phyloP scores from a whole-genome alignment of 2,329 filamentous ascomycete genomes.

The Pseudogymnoascus sp. region DNA sequence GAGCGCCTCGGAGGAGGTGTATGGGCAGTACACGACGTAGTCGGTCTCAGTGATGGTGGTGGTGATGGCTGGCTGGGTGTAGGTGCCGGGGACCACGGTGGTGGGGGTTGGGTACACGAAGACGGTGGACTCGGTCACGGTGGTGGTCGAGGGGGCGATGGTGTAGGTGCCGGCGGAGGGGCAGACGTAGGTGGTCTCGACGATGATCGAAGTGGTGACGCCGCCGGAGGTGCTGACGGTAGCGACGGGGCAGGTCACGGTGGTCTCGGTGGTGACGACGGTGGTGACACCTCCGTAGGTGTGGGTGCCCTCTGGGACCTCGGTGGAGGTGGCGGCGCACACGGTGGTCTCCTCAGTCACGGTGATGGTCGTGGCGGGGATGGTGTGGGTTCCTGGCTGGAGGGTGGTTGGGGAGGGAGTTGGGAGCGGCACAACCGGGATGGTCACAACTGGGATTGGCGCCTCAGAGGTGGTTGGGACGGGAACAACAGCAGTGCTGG shows the following conservation, averaged over 20 bases:
- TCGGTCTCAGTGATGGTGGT: slow-evolving; percentile 62
- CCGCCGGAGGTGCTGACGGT: slow-evolving; percentile 50
- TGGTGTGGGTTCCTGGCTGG: slow-evolving; percentile 65
- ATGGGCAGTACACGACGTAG: slow-evolving; percentile 64
- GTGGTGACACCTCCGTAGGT: slow-evolving; percentile 67
- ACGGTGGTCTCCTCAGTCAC: slow-evolving; percentile 60
- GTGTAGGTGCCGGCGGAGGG: slow-evolving; percentile 67
- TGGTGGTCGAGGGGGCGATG: slow-evolving; percentile 59
- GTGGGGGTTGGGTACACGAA: slow-evolving; percentile 59
- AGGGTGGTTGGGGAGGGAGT: slow-evolving; percentile 42
- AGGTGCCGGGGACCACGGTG: slow-evolving; percentile 60
- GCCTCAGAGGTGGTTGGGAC: neutral
- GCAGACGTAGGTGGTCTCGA: slow-evolving; percentile 65
- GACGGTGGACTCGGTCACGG: slow-evolving; percentile 43
- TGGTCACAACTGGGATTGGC: slow-evolving; percentile 11
- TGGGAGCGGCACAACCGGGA: slow-evolving; percentile 30
- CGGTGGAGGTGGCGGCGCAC: slow-evolving; percentile 52
- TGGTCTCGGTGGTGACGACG: slow-evolving; percentile 56
- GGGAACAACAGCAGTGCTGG: neutral
- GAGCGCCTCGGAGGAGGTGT: slow-evolving; percentile 35
- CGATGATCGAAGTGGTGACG: slow-evolving; percentile 57
- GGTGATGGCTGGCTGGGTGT: slow-evolving; percentile 58
- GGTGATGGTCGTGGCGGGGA: slow-evolving; percentile 63
- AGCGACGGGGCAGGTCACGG: slow-evolving; percentile 61
- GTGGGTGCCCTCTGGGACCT: slow-evolving; percentile 54